phyloP scores from a whole-genome alignment of 2,329 filamentous ascomycete genomes.

The Alternaria solani region DNA sequence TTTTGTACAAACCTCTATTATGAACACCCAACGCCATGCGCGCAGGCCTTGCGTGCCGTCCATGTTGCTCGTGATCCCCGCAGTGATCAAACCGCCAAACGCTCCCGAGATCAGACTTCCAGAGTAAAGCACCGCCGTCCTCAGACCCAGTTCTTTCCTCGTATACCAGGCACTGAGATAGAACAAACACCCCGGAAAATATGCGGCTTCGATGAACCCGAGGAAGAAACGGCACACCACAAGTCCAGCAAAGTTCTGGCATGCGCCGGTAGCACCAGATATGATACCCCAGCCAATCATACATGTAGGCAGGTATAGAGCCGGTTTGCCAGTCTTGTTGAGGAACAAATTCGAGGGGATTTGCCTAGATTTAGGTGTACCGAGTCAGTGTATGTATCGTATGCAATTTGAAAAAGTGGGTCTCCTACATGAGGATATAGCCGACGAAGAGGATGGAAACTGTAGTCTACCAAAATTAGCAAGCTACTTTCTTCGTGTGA shows the following conservation, averaged over 20 bases:
- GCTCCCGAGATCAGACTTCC: conserved; percentile 75
- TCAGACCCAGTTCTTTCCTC: conserved; percentile 70
- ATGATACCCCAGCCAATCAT: conserved; percentile 55
- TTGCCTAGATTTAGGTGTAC: conserved; percentile 9
- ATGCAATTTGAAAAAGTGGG: background rate
- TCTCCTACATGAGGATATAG: conserved; percentile 54
- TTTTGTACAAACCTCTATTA: conserved; percentile 60
- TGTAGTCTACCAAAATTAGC: conserved; percentile 29
- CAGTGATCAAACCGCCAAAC: conserved; percentile 69
- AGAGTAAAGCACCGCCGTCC: conserved; percentile 71
- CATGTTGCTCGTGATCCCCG: conserved; percentile 72
- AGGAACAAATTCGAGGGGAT: conserved; percentile 59
- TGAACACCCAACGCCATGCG: conserved; percentile 74
- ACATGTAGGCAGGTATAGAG: conserved; percentile 52
- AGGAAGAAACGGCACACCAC: conserved; percentile 62
- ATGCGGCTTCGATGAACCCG: conserved; percentile 63
- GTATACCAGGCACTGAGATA: conserved; percentile 74
- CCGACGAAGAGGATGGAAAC: conserved; percentile 67
- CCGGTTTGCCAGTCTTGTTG: conserved; percentile 51
- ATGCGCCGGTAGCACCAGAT: conserved; percentile 49
- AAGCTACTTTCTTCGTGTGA: background rate
- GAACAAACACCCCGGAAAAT: conserved; percentile 67
- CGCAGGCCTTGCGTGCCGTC: conserved; percentile 64
- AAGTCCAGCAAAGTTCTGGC: conserved; percentile 56
- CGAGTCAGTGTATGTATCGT: background rate